These are phyloP conservation scores for Monilinia laxa DNA, from an alignment of 2,329 filamentous ascomycete species.

Conservation along the genomic window DNA sequence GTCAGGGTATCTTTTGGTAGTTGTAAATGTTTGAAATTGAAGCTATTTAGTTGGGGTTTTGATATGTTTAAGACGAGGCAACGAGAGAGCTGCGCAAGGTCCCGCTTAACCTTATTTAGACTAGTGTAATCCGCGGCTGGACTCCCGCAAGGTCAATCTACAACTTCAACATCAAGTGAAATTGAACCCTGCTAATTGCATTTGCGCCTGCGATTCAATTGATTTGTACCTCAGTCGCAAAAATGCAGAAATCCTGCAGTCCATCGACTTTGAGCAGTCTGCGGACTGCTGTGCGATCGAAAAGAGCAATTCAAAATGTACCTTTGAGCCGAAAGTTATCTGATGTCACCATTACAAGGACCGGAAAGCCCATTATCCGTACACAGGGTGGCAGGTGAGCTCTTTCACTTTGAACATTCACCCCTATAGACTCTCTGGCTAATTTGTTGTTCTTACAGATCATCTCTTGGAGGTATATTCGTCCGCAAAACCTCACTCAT, in stretches of 20 bases:
- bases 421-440: conserved; percentile 34
- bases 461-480: conserved; percentile 76
- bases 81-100: conserved; percentile 25
- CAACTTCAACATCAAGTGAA: conserved; percentile 26
- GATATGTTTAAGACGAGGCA: conserved; percentile 24
- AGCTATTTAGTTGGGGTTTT: conserved; percentile 21
- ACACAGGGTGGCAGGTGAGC: conserved; percentile 84
- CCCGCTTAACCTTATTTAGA: conserved; percentile 12
- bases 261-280: conserved; percentile 54
- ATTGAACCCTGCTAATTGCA: conserved; percentile 23
- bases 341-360: conserved; percentile 91
- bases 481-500: conserved; percentile 17
- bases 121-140: conserved; percentile 21
- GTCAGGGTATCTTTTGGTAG: conserved; percentile 19
- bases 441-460: conserved; percentile 52
- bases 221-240: conserved; percentile 32
- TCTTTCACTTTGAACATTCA: background rate
- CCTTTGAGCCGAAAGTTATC: conserved; percentile 59
- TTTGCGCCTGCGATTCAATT: conserved; percentile 29
- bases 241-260: conserved; percentile 44
- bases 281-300: conserved; percentile 55
- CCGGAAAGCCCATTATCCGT: conserved; percentile 91
- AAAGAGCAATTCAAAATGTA: conserved; percentile 43
- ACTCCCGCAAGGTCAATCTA: conserved; percentile 24
- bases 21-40: conserved; percentile 13